Conservation (phyloP, 2,329 filamentous ascomycete genomes). For the Aspergillus fischeri region DNA sequence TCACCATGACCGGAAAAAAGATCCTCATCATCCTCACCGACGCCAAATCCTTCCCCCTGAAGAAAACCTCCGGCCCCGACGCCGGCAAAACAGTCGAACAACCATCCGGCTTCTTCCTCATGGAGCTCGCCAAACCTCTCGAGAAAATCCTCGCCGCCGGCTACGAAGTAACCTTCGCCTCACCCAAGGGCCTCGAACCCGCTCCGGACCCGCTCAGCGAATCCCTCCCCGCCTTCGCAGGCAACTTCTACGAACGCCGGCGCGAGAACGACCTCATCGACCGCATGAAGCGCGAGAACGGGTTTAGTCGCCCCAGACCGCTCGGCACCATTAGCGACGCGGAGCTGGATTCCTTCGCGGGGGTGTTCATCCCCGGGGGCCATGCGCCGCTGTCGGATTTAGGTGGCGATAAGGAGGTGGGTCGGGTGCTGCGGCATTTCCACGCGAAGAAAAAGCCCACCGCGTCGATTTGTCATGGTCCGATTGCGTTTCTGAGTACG, state of each 20-base stretch:
- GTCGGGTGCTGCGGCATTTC: constrained; percentile 41
- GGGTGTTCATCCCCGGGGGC: constrained; percentile 45
- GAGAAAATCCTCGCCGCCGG: constrained; percentile 33
- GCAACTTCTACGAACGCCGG: constrained; percentile 44
- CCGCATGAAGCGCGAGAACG: constrained; percentile 44
- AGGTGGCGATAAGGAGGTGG: constrained; percentile 40
- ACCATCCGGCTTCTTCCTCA: constrained; percentile 37
- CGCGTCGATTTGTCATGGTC: constrained; percentile 46
- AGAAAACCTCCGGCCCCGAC: constrained; percentile 23
- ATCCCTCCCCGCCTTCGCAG: constrained; percentile 41
- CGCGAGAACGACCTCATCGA: constrained; percentile 41
- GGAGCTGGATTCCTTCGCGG: constrained; percentile 36
- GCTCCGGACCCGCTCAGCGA: constrained; percentile 41
- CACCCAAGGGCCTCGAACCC: constrained; percentile 41
- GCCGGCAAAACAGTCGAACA: constrained; percentile 24
- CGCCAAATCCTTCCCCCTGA: constrained; percentile 36
- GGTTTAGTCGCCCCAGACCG: constrained; percentile 35
- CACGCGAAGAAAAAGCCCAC: constrained; percentile 41
- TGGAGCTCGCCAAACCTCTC: constrained; percentile 38
- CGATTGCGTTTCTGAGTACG: constrained; percentile 44
- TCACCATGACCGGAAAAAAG: constrained; percentile 31
- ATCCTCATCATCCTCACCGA: constrained; percentile 45
- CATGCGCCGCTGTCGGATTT: constrained; percentile 44
- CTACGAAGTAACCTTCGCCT: constrained; percentile 46
- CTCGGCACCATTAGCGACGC: constrained; percentile 39